phyloP scores from a whole-genome alignment of 2,329 filamentous ascomycete genomes.

The Grosmannia clavigera region DNA sequence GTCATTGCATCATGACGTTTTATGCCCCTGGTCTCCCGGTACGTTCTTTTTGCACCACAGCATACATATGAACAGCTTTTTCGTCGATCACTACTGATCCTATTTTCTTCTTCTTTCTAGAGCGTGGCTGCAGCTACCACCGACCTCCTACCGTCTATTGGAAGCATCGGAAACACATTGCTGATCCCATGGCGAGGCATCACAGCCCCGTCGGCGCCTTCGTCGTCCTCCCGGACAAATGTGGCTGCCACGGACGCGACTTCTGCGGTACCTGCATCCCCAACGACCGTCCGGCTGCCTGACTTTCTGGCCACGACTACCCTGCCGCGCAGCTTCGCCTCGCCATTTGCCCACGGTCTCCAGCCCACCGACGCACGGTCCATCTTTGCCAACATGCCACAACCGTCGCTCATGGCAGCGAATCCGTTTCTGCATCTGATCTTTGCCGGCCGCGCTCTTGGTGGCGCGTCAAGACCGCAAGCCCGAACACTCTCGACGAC shows the following conservation, averaged over 20 bases:
- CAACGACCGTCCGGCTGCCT: neutral
- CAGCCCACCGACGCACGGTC: conserved; percentile 12
- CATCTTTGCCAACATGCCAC: conserved; percentile 3
- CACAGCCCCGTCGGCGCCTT: conserved; percentile 1
- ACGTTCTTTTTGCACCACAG: neutral
- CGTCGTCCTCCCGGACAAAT: neutral
- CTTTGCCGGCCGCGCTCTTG: neutral
- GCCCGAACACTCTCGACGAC: neutral
- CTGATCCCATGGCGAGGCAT: conserved; percentile 22
- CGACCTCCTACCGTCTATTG: conserved; percentile 34
- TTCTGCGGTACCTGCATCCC: neutral
- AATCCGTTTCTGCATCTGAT: conserved; percentile 4
- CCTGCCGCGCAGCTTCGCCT: conserved; percentile 11
- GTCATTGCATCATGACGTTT: conserved; percentile 3
- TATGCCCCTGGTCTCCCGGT: conserved; percentile 9
- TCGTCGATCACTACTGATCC: neutral
- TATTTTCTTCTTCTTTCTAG: neutral
- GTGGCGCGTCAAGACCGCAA: neutral
- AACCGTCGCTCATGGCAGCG: conserved; percentile 1
- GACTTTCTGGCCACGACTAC: neutral
- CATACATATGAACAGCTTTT: no score
- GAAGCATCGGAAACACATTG: conserved; percentile 28
- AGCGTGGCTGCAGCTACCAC: conserved; percentile 29
- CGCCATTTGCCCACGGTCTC: conserved; percentile 14
- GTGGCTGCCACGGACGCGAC: neutral